Conservation (phyloP, 2,329 filamentous ascomycete species). For the Sporothrix humicola region DNA sequence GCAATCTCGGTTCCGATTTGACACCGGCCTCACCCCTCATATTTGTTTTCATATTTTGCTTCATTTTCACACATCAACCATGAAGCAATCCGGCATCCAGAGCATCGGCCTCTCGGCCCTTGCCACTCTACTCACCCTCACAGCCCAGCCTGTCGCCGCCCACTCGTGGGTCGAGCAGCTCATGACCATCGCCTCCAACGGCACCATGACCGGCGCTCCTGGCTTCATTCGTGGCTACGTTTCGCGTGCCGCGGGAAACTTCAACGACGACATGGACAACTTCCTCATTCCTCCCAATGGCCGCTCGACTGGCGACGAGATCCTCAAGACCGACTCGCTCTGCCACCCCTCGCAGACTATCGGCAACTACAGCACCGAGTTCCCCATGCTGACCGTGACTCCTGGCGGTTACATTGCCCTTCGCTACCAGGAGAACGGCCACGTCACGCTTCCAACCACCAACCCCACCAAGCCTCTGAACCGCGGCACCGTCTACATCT, state of each 20-base stretch:
- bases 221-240: conserved; percentile 79
- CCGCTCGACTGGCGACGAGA: conserved; percentile 53
- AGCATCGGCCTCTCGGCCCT: background rate
- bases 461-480: conserved; percentile 66
- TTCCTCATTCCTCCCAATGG: conserved; percentile 66
- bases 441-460: conserved; percentile 66
- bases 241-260: conserved; percentile 59
- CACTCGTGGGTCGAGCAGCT: conserved; percentile 88
- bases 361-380: conserved; percentile 61
- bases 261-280: conserved; percentile 63
- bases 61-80: conserved; percentile 19
- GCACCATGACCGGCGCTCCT: conserved; percentile 70
- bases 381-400: conserved; percentile 65
- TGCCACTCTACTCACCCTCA: conserved; percentile 19
- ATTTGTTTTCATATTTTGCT: background rate
- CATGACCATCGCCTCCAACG: conserved; percentile 72
- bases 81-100: conserved; percentile 26
- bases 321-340: conserved; percentile 60
- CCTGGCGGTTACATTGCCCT: conserved; percentile 70
- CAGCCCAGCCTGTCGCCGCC: conserved; percentile 48
- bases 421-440: conserved; percentile 76
- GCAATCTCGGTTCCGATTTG: background rate
- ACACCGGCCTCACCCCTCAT: background rate
- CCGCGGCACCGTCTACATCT: conserved; percentile 75
- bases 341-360: conserved; percentile 69